These are phyloP conservation scores for Diplosphaera chodatii DNA, from an alignment of 139 green algal genomes.

Conservation along the genomic window DNA sequence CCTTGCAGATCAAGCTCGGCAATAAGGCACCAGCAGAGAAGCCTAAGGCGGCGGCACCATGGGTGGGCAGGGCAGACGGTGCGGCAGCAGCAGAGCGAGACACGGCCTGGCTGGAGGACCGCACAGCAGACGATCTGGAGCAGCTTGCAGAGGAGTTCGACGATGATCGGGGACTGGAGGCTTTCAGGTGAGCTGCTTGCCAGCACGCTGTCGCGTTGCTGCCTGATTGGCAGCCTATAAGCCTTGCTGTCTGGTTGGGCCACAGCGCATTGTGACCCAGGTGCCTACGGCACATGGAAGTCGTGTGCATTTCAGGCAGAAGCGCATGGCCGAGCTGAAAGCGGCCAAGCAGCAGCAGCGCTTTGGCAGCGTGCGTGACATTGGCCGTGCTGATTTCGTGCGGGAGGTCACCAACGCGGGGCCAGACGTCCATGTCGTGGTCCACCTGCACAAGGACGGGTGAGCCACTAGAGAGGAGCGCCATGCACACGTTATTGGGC, in stretches of 20 bases:
- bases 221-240: no score
- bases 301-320: constrained; percentile 69
- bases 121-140: constrained; percentile 47
- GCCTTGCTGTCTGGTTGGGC: no score
- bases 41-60: constrained; percentile 55
- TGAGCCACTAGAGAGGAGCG: constrained; percentile 11
- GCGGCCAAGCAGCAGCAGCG: constrained; percentile 22
- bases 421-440: constrained; percentile 67
- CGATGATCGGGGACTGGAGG: constrained; percentile 68
- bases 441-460: constrained; percentile 78
- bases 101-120: constrained; percentile 39
- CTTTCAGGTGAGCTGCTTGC: constrained; percentile 74
- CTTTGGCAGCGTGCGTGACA: constrained; percentile 64
- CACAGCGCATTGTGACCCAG: no score
- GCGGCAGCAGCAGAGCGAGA: constrained; percentile 12
- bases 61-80: constrained; percentile 36
- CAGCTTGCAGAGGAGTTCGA: constrained; percentile 69
- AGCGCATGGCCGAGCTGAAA: constrained; percentile 64
- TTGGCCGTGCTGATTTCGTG: constrained; percentile 69
- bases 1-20: constrained; percentile 45
- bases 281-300: constrained; percentile 62
- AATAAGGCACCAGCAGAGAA: constrained; percentile 58
- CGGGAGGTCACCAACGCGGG: constrained; percentile 73
- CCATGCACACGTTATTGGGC: no score
- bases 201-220: no score